phyloP scores from a whole-genome alignment of 805 yeast genomes.

The Komagataella populi region DNA sequence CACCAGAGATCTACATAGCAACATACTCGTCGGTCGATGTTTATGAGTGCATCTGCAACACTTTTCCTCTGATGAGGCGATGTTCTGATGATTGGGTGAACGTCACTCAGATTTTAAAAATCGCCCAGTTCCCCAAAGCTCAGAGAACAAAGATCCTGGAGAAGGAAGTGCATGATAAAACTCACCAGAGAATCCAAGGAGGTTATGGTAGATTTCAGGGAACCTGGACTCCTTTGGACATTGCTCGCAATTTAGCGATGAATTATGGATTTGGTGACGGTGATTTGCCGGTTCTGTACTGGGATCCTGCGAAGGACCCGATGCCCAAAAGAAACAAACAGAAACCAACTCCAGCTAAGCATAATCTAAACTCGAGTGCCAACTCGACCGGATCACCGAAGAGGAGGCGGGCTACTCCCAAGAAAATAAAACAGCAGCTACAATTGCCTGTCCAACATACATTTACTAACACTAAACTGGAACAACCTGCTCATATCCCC shows the following conservation, averaged over 20 bases:
- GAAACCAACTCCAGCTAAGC: slow-evolving; percentile 3
- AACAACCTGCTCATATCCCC: not conserved
- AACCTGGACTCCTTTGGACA: slow-evolving; percentile 67
- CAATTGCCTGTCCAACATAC: not conserved
- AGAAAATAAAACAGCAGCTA: not conserved
- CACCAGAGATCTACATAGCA: slow-evolving; percentile 19
- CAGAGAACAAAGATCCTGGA: slow-evolving; percentile 67
- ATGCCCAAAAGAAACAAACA: slow-evolving; percentile 25
- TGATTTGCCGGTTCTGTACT: slow-evolving; percentile 40
- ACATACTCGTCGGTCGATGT: slow-evolving; percentile 36
- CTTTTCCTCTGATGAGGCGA: slow-evolving; percentile 79
- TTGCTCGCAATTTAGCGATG: slow-evolving; percentile 45
- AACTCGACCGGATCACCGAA: not conserved
- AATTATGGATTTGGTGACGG: slow-evolving; percentile 36
- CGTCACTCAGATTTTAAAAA: slow-evolving; percentile 70
- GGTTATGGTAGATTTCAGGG: slow-evolving; percentile 82
- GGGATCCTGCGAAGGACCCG: slow-evolving; percentile 33
- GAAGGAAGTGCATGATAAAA: slow-evolving; percentile 51
- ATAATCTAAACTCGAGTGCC: not conserved
- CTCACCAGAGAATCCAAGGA: slow-evolving; percentile 71
- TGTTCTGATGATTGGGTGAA: slow-evolving; percentile 89
- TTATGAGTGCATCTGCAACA: slow-evolving; percentile 44
- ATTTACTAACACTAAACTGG: not conserved
- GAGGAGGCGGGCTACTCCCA: not conserved
- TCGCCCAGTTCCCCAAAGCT: slow-evolving; percentile 68